Evolutionary conservation across 1,284 basidiomycete species (phyloP).

Genomic region (Trametes hirsuta): DNA sequence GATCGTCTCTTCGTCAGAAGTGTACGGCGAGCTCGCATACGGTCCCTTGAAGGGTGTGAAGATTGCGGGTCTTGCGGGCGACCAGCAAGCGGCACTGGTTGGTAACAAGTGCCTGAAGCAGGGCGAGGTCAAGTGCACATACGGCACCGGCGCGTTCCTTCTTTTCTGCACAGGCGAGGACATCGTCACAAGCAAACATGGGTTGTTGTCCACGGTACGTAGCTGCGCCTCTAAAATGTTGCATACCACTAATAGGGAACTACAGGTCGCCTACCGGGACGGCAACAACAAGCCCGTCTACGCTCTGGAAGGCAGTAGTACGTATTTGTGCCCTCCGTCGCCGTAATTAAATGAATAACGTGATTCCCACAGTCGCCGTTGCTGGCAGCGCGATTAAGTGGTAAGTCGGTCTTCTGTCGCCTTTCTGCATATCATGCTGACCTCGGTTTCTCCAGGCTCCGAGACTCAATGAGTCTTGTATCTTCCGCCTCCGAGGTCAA

Average conservation of each 20-base stretch:
- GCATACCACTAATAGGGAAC: neutral
- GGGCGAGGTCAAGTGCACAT: constrained; percentile 94
- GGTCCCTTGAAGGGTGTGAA: constrained; percentile 79
- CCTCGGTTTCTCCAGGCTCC: constrained; percentile 52
- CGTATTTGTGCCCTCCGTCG: constrained; percentile 33
- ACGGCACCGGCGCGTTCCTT: constrained; percentile 95
- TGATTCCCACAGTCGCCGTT: constrained; percentile 71
- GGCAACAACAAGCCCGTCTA: constrained; percentile 85
- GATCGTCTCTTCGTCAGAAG: constrained; percentile 90
- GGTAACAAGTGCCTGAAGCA: constrained; percentile 91
- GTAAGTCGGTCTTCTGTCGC: constrained; percentile 34
- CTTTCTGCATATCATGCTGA: neutral
- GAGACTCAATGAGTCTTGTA: constrained; percentile 90
- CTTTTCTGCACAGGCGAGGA: constrained; percentile 93
- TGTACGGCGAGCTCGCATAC: constrained; percentile 79
- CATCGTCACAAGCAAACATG: constrained; percentile 84
- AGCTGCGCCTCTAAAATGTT: neutral
- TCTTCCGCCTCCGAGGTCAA: constrained; percentile 85
- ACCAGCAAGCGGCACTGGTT: constrained; percentile 95
- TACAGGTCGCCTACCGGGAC: constrained; percentile 88
- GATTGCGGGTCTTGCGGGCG: constrained; percentile 92
- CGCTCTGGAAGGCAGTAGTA: constrained; percentile 92
- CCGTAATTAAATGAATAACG: neutral
- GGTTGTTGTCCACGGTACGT: constrained; percentile 85
- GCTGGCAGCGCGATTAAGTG: constrained; percentile 97